A percentile compares a stretch with the other conserved stretches of the same genome.
phyloP scores from a whole-genome alignment of 2,329 filamentous ascomycete genomes.

The Neofusicoccum laricinum region DNA sequence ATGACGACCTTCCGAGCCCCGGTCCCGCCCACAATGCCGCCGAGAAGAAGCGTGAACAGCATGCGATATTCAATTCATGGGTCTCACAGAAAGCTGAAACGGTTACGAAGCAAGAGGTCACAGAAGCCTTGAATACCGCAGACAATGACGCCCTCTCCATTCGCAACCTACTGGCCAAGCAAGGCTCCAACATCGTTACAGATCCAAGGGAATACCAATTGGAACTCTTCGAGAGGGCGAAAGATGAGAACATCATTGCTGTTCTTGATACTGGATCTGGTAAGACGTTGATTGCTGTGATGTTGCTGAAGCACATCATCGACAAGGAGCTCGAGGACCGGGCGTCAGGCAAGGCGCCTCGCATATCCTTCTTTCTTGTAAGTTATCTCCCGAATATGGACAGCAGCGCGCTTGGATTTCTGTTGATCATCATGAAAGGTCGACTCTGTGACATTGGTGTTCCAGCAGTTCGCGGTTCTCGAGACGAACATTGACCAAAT shows the following conservation, averaged over 20 bases:
- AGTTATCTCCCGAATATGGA: background rate
- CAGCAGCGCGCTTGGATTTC: background rate
- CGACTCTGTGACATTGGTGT: constrained; percentile 84
- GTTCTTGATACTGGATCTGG: constrained; percentile 94
- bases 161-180: constrained; percentile 51
- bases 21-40: constrained; percentile 27
- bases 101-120: constrained; percentile 39
- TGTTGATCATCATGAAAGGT: constrained; percentile 47
- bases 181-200: constrained; percentile 61
- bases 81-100: constrained; percentile 43
- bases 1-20: constrained; percentile 18
- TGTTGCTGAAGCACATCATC: constrained; percentile 74
- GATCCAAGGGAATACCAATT: constrained; percentile 86
- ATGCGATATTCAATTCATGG: constrained; percentile 41
- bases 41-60: constrained; percentile 42
- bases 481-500: constrained; percentile 75
- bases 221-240: constrained; percentile 86
- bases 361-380: constrained; percentile 82
- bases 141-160: constrained; percentile 52
- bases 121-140: constrained; percentile 21
- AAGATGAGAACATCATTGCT: constrained; percentile 81
- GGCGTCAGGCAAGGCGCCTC: constrained; percentile 55
- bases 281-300: constrained; percentile 92
- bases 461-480: constrained; percentile 83
- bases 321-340: constrained; percentile 74